A percentile compares a stretch with the other conserved stretches of the same genome.
Evolutionary conservation across 306 rosid genomes (phyloP).

Genomic region (Vigna unguiculata): DNA sequence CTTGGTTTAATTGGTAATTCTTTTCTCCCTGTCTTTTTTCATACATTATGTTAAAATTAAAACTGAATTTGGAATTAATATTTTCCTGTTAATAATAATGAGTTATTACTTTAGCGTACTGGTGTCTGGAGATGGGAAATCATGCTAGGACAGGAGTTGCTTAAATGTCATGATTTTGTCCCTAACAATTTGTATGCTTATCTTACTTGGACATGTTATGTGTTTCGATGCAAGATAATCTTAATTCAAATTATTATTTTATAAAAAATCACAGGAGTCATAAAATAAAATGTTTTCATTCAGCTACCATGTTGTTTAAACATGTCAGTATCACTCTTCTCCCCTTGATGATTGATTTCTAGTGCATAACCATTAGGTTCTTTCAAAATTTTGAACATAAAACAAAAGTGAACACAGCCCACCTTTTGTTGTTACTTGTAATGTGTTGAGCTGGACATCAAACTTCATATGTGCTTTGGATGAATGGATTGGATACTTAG

Average conservation of each 20-base stretch:
- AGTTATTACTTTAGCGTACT: conserved; percentile 7
- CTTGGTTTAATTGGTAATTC: conserved; percentile 70
- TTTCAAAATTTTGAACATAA: background rate
- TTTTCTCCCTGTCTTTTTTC: conserved; percentile 20
- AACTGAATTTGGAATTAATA: conserved; percentile 4
- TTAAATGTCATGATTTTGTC: conserved; percentile 12
- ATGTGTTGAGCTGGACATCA: background rate
- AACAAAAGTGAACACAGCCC: background rate
- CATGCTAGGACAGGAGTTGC: background rate
- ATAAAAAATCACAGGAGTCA: background rate
- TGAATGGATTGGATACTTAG: background rate
- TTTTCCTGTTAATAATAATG: background rate
- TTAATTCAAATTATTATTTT: background rate
- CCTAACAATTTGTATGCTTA: conserved; percentile 15
- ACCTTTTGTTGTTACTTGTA: background rate
- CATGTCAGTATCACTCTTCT: conserved; percentile 1
- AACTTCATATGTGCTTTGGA: background rate
- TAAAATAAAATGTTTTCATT: conserved; percentile 10
- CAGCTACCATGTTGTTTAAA: background rate
- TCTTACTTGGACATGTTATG: conserved; percentile 8
- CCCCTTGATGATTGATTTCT: background rate
- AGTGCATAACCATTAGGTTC: background rate
- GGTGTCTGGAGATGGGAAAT: background rate
- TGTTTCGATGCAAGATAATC: background rate
- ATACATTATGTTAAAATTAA: background rate